Conservation (phyloP, 345 rosid genomes). For the Raphanus sativus region DNA sequence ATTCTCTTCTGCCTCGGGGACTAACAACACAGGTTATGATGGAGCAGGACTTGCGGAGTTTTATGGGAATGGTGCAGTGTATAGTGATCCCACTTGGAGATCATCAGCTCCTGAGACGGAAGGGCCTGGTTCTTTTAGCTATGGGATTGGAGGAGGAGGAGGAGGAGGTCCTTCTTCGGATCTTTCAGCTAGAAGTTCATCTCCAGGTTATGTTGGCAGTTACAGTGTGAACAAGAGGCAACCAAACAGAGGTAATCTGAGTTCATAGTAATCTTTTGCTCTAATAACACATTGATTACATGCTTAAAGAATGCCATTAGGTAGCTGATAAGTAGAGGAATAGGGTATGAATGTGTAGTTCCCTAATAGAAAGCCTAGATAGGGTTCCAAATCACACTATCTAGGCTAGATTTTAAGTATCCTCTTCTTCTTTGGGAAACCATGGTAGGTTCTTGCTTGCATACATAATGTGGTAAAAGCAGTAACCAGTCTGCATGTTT, state of each 20-base stretch:
- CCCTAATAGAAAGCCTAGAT: slow-evolving; percentile 20
- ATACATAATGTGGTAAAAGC: background rate
- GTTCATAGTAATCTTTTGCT: background rate
- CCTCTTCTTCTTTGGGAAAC: background rate
- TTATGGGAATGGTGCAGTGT: slow-evolving; percentile 62
- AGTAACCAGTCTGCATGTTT: slow-evolving; percentile 1
- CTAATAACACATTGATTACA: slow-evolving; percentile 10
- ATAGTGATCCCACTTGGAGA: slow-evolving; percentile 82
- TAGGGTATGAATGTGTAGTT: background rate
- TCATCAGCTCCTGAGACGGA: slow-evolving; percentile 64
- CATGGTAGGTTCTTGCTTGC: background rate
- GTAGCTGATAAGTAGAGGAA: background rate
- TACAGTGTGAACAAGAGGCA: slow-evolving; percentile 77
- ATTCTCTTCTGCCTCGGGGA: slow-evolving; percentile 51
- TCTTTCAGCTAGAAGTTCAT: slow-evolving; percentile 58
- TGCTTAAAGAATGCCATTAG: slow-evolving; percentile 20
- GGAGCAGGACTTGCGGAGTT: slow-evolving; percentile 60
- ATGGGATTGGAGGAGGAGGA: slow-evolving; percentile 56
- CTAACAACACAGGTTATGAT: slow-evolving; percentile 51
- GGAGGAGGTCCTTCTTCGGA: slow-evolving; percentile 63
- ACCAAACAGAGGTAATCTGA: slow-evolving; percentile 80
- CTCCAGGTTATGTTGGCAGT: slow-evolving; percentile 70
- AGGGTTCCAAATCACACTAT: slow-evolving; percentile 15
- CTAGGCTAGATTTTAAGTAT: slow-evolving; percentile 2
- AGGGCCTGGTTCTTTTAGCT: slow-evolving; percentile 64